Evolutionary conservation across 2,329 filamentous ascomycete species (phyloP).

Genomic region (Nannizziopsis barbatae): DNA sequence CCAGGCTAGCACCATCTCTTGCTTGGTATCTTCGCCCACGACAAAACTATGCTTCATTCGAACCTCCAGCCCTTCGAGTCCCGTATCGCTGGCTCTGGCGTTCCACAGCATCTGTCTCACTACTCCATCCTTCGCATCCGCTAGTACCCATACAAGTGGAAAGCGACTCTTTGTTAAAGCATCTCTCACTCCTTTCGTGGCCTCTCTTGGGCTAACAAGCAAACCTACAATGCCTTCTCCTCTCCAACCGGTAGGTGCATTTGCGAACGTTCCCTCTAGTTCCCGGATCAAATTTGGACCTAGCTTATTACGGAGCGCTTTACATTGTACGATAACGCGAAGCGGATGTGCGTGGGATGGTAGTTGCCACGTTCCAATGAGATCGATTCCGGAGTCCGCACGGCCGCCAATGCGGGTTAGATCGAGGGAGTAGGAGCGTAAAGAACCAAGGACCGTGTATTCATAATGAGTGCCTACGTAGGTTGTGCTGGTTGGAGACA

Average conservation of each 20-base stretch:
- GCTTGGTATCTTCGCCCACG: conserved; percentile 15
- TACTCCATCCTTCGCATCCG: conserved; percentile 26
- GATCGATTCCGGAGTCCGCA: conserved; percentile 38
- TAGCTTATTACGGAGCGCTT: conserved; percentile 33
- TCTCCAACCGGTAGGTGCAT: conserved; percentile 63
- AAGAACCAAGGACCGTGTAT: conserved; percentile 33
- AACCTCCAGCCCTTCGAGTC: conserved; percentile 30
- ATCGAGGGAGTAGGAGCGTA: conserved; percentile 31
- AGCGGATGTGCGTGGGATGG: conserved; percentile 28
- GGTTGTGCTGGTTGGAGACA: conserved; percentile 30
- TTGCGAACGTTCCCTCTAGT: conserved; percentile 56
- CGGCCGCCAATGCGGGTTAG: conserved; percentile 37
- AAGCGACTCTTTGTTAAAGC: conserved; percentile 55
- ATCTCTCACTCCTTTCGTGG: conserved; percentile 68
- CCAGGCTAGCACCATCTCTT: conserved; percentile 27
- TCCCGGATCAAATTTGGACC: conserved; percentile 37
- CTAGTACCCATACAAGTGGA: conserved; percentile 56
- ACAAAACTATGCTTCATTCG: conserved; percentile 25
- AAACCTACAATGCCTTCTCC: conserved; percentile 56
- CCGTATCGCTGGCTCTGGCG: conserved; percentile 28
- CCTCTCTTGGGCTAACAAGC: conserved; percentile 55
- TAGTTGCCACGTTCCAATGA: conserved; percentile 37
- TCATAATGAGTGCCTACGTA: conserved; percentile 40
- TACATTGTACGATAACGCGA: conserved; percentile 39
- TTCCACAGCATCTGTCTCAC: conserved; percentile 39